These are phyloP conservation scores for Aspergillus saccharolyticus DNA, from an alignment of 495 filamentous ascomycete genomes.

Conservation along the genomic window DNA sequence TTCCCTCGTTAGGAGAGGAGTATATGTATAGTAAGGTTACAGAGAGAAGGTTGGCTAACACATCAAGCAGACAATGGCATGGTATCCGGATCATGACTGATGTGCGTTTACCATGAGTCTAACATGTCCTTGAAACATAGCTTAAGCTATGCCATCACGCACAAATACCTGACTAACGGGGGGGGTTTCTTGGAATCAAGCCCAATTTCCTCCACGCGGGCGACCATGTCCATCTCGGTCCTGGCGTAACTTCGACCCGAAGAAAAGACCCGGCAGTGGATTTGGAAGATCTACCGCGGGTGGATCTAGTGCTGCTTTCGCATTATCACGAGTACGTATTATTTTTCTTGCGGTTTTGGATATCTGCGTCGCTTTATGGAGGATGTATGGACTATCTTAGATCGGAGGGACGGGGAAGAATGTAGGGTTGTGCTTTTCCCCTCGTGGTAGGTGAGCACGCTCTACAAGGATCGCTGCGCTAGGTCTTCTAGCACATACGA, in stretches of 20 bases:
- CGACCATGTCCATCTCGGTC: conserved; percentile 63
- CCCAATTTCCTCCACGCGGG: conserved; percentile 68
- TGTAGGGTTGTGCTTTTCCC: neutral
- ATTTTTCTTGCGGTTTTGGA: neutral
- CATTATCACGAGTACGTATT: conserved; percentile 55
- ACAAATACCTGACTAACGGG: too few species aligned
- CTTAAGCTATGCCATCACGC: too few species aligned
- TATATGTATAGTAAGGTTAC: neutral
- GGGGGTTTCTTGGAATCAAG: too few species aligned
- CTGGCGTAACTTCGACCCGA: conserved; percentile 51
- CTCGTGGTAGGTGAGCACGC: neutral
- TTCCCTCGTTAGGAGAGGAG: neutral
- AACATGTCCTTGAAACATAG: too few species aligned
- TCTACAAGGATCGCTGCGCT: neutral
- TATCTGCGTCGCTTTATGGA: too few species aligned
- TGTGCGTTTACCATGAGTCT: too few species aligned
- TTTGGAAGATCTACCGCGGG: conserved; percentile 53
- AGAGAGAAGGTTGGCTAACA: neutral
- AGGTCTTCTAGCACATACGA: conserved; percentile 26
- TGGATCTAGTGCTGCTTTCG: conserved; percentile 58
- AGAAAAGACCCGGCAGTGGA: conserved; percentile 57
- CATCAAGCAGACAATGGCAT: conserved; percentile 47
- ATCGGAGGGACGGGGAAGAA: too few species aligned
- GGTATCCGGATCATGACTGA: conserved; percentile 63
- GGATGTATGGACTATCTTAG: too few species aligned